These are phyloP conservation scores for Coemansia sp. DNA, from an alignment of 192 early-diverging fungal species.

Conservation along the genomic window DNA sequence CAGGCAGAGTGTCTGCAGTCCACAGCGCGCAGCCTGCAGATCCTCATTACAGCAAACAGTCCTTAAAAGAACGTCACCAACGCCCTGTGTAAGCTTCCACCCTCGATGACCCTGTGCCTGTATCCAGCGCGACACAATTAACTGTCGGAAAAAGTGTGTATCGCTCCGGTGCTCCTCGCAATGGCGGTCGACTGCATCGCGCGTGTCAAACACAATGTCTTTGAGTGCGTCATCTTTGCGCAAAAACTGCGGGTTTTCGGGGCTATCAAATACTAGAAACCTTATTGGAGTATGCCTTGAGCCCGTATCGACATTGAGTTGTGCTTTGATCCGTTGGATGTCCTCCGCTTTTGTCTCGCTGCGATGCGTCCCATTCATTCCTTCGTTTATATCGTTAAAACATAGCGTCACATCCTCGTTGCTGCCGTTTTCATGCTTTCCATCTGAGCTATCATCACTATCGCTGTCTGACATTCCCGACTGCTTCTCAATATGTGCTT, in stretches of 20 bases:
- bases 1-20: constrained; percentile 8
- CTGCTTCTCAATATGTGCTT: constrained; percentile 16
- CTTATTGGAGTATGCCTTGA: background rate
- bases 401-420: background rate
- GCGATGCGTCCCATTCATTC: background rate
- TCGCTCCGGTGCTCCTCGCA: constrained; percentile 1
- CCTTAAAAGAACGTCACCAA: constrained; percentile 22
- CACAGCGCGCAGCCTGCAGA: constrained; percentile 1
- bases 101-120: constrained; percentile 12
- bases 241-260: background rate
- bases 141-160: constrained; percentile 7
- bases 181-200: constrained; percentile 19
- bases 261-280: constrained; percentile 12
- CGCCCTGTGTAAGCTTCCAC: constrained; percentile 29
- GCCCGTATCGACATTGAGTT: constrained; percentile 4
- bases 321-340: constrained; percentile 4
- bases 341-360: constrained; percentile 6
- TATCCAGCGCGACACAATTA: constrained; percentile 19
- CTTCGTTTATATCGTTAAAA: background rate
- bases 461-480: constrained; percentile 1
- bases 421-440: background rate
- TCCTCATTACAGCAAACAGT: constrained; percentile 10
- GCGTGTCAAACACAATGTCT: background rate
- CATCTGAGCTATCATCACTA: background rate
- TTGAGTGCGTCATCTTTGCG: background rate